Conservation (phyloP, 129 eudicot species). For the Flaveria robusta region DNA sequence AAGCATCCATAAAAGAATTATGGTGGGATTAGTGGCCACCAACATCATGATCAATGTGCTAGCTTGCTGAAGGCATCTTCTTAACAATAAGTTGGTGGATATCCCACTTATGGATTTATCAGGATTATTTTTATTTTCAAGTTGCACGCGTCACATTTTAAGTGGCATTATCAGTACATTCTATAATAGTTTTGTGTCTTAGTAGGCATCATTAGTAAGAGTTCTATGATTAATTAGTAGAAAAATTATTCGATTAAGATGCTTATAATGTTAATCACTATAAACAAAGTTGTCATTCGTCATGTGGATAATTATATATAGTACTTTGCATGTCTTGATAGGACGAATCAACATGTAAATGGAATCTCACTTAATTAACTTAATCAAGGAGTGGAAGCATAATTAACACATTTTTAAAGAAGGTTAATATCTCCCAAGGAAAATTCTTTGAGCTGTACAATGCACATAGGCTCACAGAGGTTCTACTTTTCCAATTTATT, state of each 20-base stretch:
- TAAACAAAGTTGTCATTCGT: constrained; percentile 7
- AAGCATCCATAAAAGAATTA: constrained; percentile 18
- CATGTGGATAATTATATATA: background rate
- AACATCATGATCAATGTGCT: constrained; percentile 30
- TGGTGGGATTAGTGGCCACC: constrained; percentile 39
- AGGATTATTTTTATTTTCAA: background rate
- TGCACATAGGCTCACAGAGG: background rate
- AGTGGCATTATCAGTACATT: constrained; percentile 22
- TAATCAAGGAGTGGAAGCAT: background rate
- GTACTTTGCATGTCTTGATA: constrained; percentile 25
- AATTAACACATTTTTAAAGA: background rate
- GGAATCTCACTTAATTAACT: constrained; percentile 5
- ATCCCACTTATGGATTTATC: constrained; percentile 38
- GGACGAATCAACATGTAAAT: background rate
- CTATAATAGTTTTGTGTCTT: constrained; percentile 10
- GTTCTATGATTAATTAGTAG: constrained; percentile 11
- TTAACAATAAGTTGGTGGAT: constrained; percentile 28
- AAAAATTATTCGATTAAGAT: background rate
- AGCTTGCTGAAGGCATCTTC: constrained; percentile 32
- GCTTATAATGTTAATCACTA: constrained; percentile 16
- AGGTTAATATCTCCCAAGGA: background rate
- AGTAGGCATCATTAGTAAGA: constrained; percentile 26
- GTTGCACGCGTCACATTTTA: constrained; percentile 30
- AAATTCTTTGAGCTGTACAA: background rate
- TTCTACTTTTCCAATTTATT: background rate